A percentile compares a stretch with the other conserved stretches of the same genome.
Conservation (phyloP, 352 stramenopile species). For the Aphanomyces euteiches region DNA sequence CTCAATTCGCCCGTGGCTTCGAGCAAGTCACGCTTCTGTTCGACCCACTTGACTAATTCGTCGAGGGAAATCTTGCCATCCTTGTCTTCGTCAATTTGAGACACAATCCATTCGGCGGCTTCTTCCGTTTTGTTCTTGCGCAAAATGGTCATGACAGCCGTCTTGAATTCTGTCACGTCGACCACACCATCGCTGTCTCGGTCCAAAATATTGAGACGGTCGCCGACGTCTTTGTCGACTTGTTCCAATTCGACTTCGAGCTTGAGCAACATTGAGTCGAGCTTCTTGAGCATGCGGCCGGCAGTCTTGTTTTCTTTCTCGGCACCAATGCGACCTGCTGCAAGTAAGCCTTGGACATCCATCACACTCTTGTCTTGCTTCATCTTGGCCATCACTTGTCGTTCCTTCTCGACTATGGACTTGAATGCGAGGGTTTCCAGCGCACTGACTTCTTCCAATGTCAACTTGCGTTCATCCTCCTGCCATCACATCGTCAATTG, state of each 20-base stretch:
- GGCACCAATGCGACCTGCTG: constrained; percentile 73
- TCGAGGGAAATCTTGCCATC: constrained; percentile 90
- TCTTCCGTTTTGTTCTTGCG: constrained; percentile 92
- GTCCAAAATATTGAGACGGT: constrained; percentile 97
- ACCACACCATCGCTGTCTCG: constrained; percentile 96
- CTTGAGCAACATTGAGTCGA: constrained; percentile 92
- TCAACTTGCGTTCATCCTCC: constrained; percentile 40
- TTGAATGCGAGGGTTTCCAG: constrained; percentile 84
- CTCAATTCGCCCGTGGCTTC: constrained; percentile 81
- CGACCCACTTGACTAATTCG: constrained; percentile 88
- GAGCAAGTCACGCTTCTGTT: constrained; percentile 82
- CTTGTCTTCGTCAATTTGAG: constrained; percentile 89
- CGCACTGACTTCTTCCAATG: constrained; percentile 71
- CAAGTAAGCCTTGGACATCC: constrained; percentile 74
- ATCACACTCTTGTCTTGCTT: constrained; percentile 88
- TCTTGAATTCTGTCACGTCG: constrained; percentile 92
- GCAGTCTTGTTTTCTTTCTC: constrained; percentile 86
- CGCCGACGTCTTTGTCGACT: constrained; percentile 94
- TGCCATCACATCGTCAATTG: background rate
- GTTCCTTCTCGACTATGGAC: constrained; percentile 83
- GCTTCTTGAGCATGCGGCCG: constrained; percentile 86
- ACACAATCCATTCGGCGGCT: constrained; percentile 93
- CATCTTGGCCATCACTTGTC: constrained; percentile 74
- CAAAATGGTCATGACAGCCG: constrained; percentile 93
- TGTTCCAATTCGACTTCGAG: constrained; percentile 93